These are phyloP conservation scores for Cucumis cinereus DNA, from an alignment of 306 rosid genomes.

Conservation along the genomic window DNA sequence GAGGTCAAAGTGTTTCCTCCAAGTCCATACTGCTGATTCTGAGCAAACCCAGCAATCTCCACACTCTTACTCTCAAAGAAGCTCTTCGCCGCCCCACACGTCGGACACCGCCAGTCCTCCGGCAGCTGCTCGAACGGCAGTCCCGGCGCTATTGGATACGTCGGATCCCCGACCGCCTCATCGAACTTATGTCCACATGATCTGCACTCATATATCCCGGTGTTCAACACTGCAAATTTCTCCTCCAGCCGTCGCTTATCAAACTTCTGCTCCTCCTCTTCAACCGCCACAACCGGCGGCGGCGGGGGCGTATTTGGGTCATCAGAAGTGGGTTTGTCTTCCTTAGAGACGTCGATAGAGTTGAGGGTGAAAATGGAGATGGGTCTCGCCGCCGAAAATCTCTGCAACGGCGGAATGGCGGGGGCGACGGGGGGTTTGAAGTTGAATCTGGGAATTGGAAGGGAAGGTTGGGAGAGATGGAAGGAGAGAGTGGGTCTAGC, in stretches of 20 bases:
- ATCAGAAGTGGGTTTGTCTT: conserved; percentile 44
- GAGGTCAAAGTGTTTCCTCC: conserved; percentile 85
- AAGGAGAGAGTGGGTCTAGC: conserved; percentile 43
- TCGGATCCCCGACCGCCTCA: conserved; percentile 70
- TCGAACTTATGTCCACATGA: conserved; percentile 89
- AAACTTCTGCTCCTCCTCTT: conserved; percentile 6
- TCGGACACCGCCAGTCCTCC: conserved; percentile 89
- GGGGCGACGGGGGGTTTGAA: conserved; percentile 12
- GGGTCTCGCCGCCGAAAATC: conserved; percentile 4
- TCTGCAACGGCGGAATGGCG: conserved; percentile 7
- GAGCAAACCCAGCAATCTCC: conserved; percentile 82
- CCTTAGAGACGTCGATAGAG: conserved; percentile 71
- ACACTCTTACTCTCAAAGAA: conserved; percentile 86
- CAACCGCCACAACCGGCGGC: background rate
- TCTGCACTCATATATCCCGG: conserved; percentile 85
- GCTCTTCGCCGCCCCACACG: conserved; percentile 83
- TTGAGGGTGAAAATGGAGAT: conserved; percentile 10
- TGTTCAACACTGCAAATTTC: conserved; percentile 82
- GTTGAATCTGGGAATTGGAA: conserved; percentile 28
- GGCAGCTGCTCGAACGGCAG: conserved; percentile 67
- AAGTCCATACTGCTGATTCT: conserved; percentile 90
- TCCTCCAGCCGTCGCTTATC: conserved; percentile 67
- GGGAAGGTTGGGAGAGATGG: conserved; percentile 31
- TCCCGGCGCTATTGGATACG: conserved; percentile 81
- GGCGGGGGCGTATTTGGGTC: conserved; percentile 6